Evolutionary conservation across 108 stramenopile species (phyloP).

Genomic region (Cyclotella distinguenda): DNA sequence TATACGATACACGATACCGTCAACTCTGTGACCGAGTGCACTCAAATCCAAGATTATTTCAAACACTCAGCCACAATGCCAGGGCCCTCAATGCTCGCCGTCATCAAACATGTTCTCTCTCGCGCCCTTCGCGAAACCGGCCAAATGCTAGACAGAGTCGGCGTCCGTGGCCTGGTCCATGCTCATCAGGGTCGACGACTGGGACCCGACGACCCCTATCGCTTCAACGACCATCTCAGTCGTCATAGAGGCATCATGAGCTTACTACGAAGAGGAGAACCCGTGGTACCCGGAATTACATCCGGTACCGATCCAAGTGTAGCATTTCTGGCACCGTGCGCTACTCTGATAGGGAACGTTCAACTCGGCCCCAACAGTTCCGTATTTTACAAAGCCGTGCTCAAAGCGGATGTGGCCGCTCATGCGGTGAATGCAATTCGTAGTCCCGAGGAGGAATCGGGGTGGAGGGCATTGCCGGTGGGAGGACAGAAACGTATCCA

Average conservation of each 20-base stretch:
- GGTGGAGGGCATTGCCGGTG: slow-evolving; percentile 28
- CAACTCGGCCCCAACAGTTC: slow-evolving; percentile 65
- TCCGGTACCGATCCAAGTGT: slow-evolving; percentile 33
- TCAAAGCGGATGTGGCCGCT: slow-evolving; percentile 76
- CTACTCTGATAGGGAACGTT: slow-evolving; percentile 83
- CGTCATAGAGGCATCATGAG: slow-evolving; percentile 79
- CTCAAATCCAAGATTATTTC: too few species aligned
- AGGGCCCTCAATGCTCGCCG: slow-evolving; percentile 54
- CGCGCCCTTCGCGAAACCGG: slow-evolving; percentile 86
- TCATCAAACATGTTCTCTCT: slow-evolving; percentile 68
- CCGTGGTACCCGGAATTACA: slow-evolving; percentile 56
- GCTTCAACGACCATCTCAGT: slow-evolving; percentile 72
- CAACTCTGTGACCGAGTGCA: too few species aligned
- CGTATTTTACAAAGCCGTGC: slow-evolving; percentile 78
- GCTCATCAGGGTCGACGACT: slow-evolving; percentile 55
- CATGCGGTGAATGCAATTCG: slow-evolving; percentile 45
- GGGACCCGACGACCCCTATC: slow-evolving; percentile 71
- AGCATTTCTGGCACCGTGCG: slow-evolving; percentile 83
- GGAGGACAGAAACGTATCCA: slow-evolving; percentile 29
- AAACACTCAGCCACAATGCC: slow-evolving; percentile 21
- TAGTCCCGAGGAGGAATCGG: slow-evolving; percentile 29
- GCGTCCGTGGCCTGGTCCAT: slow-evolving; percentile 56
- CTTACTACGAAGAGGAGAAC: slow-evolving; percentile 63
- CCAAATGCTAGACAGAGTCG: slow-evolving; percentile 80
- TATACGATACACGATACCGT: too few species aligned